Base-by-base conservation (phyloP, 2,329 filamentous ascomycete genomes). In the Aspergillus spinulosporus region DNA sequence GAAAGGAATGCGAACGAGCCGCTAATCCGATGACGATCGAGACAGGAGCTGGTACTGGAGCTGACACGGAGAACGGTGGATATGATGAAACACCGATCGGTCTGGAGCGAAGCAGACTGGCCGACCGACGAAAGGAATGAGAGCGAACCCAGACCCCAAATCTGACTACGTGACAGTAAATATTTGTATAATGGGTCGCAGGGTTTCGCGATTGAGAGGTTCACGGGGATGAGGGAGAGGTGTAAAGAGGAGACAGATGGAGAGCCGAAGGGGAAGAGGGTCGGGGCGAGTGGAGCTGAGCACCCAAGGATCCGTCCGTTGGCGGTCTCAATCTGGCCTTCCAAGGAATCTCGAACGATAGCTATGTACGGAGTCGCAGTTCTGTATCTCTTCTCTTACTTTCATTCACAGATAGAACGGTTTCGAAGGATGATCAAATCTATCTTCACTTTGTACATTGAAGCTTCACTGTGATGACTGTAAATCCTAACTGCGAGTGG, bases 201-300 rank as follows among this genome's bases (percentile, higher is more conserved):
- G 48, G 54, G 52, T 48, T 59, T 61, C 58, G 60, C 59, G 60
- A 62, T 58, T 52, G 43, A 52, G 49, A 40, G 42, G 37, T 37
- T 49, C 52, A 49, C 36, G 36, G 26, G 31, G 14, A 45, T 39
- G 51, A 26, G 15, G 21, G 21, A 49, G 28, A 39, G 43, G 53
- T 26, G 39, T 26, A 52, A 15, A 52, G 31, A 21, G 49, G 49
- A 40, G 39, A 29, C 34, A n/a, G 29, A 26, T 57, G 49, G 53
- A 40, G 37, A 49, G 56, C 34, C 26, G 37, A 51, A 53, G 43
- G 48, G 54, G 39, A 48, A 52, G 47, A 45, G 45, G 46, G 48
- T 32, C 37, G 52, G 48, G 52, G 48, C 28, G 28, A 49, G 51
- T 57, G 49, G 50, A 59, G 48, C 45, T 54, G 51, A 45, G 51